Conservation (phyloP, 345 rosid species). For the Brassica napus region Da-Ae NC_063446.1:4564001-4564500, state of each 20-base stretch:
- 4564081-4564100: slow-evolving; percentile 17
- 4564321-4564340: neutral
- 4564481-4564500: neutral
- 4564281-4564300: neutral
- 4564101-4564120: slow-evolving; percentile 3
- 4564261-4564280: neutral
- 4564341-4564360: neutral
- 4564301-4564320: neutral
- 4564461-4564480: slow-evolving; percentile 46
- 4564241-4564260: slow-evolving; percentile 95
- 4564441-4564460: slow-evolving; percentile 91
- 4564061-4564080: slow-evolving; percentile 13
- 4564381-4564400: slow-evolving; percentile 99
- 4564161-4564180: slow-evolving; percentile 92
- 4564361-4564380: slow-evolving; percentile 37
- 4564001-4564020: slow-evolving; percentile 96
- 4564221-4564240: slow-evolving; percentile 98
- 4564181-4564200: slow-evolving; percentile 99
- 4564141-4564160: slow-evolving; percentile 95
- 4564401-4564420: slow-evolving; percentile 95
- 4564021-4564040: slow-evolving; percentile 99
- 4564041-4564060: slow-evolving; percentile 64
- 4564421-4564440: slow-evolving; percentile 95
- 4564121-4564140: slow-evolving; percentile 60
- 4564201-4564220: slow-evolving; percentile 96